Evolutionary conservation across 352 stramenopile genomes (phyloP).

Genomic region (Phytophthora sp.): DNA sequence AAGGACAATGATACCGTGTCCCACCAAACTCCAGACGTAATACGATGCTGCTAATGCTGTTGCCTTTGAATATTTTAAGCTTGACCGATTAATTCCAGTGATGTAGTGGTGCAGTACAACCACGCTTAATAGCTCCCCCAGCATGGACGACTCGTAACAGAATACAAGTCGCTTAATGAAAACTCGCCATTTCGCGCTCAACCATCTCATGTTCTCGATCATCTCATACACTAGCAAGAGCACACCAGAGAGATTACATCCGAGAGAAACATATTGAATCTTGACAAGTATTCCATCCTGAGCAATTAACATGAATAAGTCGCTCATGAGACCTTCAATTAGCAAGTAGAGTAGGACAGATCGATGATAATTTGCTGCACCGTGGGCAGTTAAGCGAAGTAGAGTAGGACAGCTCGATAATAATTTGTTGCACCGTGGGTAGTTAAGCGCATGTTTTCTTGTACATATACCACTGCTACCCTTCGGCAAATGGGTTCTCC

Average conservation of each 20-base stretch:
- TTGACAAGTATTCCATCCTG: constrained; percentile 11
- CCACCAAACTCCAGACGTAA: constrained; percentile 13
- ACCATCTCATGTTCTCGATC: constrained; percentile 1
- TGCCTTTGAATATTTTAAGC: neutral
- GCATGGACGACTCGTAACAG: constrained; percentile 13
- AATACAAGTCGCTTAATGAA: constrained; percentile 10
- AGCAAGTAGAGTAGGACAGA: constrained; percentile 6
- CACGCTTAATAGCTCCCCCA: constrained; percentile 9
- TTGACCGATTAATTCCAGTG: constrained; percentile 7
- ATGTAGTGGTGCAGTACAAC: neutral
- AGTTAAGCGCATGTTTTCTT: constrained; percentile 16
- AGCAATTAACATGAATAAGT: constrained; percentile 18
- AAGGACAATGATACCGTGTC: constrained; percentile 22
- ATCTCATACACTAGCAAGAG: constrained; percentile 18
- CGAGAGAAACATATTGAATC: constrained; percentile 13
- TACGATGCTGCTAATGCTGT: constrained; percentile 20
- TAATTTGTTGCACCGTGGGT: constrained; percentile 8
- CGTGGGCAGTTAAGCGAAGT: constrained; percentile 10
- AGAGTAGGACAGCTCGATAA: constrained; percentile 2
- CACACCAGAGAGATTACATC: constrained; percentile 14
- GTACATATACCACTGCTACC: constrained; percentile 8
- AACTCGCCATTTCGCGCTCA: constrained; percentile 1
- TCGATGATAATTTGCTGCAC: constrained; percentile 9
- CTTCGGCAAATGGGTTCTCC: neutral
- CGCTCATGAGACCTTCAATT: constrained; percentile 10